phyloP scores from a whole-genome alignment of 495 filamentous ascomycete genomes.

The Daldinia grandis region DNA sequence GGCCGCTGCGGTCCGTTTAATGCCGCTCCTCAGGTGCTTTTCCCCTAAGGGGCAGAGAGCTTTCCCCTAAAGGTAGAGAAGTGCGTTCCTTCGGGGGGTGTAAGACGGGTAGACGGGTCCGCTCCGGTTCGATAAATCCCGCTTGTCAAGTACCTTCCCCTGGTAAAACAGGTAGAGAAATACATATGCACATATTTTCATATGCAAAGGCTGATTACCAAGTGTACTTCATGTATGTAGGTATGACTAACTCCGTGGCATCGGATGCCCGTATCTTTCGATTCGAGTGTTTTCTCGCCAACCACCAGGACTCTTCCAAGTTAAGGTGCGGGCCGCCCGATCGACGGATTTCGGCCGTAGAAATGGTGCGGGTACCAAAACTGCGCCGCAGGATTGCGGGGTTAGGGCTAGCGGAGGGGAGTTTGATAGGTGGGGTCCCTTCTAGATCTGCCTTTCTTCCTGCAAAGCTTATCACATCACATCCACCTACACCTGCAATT shows the following conservation, averaged over 20 bases:
- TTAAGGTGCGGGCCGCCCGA: background rate
- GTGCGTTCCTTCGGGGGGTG: conserved; percentile 1
- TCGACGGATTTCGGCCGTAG: background rate
- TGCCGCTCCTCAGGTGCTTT: background rate
- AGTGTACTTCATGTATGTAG: background rate
- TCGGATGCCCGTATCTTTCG: background rate
- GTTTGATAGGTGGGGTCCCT: background rate
- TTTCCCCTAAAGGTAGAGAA: background rate
- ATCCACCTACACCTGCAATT: too few species aligned
- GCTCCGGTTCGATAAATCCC: background rate
- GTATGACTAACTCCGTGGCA: background rate
- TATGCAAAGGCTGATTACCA: background rate
- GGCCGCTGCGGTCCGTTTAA: background rate
- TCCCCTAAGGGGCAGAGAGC: background rate
- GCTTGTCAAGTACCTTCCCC: background rate
- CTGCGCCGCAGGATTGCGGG: background rate
- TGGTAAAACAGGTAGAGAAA: background rate
- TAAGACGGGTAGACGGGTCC: conserved; percentile 3
- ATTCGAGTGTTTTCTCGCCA: background rate
- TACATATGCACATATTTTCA: background rate
- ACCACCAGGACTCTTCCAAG: background rate
- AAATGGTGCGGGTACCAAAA: background rate
- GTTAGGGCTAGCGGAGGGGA: background rate
- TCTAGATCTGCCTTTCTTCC: background rate
- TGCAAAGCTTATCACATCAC: background rate